Evolutionary conservation across 2,329 filamentous ascomycete species (phyloP).

Genomic region (Verticillium albo-atrum): DNA sequence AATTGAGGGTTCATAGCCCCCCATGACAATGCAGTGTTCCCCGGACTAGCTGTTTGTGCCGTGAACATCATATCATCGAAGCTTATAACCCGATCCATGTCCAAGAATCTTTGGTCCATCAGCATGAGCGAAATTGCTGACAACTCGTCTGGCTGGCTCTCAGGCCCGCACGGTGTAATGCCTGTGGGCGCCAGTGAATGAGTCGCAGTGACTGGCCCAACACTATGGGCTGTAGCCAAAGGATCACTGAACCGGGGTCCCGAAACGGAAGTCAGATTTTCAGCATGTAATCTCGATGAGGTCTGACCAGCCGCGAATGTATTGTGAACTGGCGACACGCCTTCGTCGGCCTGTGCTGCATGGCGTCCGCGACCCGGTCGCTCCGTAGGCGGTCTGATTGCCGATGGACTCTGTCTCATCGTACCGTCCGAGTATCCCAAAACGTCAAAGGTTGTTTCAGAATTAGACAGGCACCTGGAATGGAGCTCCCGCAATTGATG

Average conservation of each 20-base stretch:
- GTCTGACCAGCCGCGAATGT: background rate
- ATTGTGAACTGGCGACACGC: background rate
- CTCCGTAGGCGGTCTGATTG: background rate
- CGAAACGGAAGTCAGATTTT: too few species aligned
- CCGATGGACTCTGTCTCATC: background rate
- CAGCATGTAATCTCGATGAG: background rate
- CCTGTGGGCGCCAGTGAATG: background rate
- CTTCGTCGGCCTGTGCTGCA: background rate
- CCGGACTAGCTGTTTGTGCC: slow-evolving; percentile 2
- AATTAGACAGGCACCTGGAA: slow-evolving; percentile 6
- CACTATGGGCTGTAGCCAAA: too few species aligned
- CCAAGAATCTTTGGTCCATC: slow-evolving; percentile 25
- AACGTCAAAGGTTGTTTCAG: slow-evolving; percentile 11
- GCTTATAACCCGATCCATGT: slow-evolving; percentile 26
- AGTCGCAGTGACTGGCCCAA: background rate
- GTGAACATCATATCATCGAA: slow-evolving; percentile 31
- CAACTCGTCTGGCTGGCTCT: slow-evolving; percentile 17
- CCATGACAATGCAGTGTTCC: slow-evolving; percentile 1
- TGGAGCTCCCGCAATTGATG: slow-evolving; percentile 11
- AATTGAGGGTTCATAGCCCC: background rate
- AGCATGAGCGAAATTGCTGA: slow-evolving; percentile 24
- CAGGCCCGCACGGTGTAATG: slow-evolving; percentile 2
- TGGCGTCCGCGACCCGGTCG: background rate
- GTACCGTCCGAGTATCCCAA: slow-evolving; percentile 8
- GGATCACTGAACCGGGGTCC: too few species aligned